A percentile compares a stretch with the other conserved stretches of the same genome.
These are phyloP conservation scores for Glycyrrhiza uralensis DNA, from an alignment of 306 rosid species.

Conservation along the genomic window DNA sequence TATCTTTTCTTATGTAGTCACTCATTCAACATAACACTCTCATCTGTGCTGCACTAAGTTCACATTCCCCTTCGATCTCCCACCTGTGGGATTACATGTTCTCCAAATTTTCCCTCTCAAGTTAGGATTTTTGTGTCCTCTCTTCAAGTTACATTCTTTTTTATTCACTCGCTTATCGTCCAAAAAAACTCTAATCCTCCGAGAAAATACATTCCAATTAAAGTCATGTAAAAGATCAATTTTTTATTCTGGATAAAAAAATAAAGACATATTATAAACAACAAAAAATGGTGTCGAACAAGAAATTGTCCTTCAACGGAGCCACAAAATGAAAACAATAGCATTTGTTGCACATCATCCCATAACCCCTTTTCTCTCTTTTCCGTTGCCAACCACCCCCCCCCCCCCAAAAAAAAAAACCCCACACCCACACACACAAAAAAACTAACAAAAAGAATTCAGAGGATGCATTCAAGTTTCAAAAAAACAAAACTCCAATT, in stretches of 20 bases:
- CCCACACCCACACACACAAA: not conserved
- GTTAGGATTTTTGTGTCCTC: not conserved
- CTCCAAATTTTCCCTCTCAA: not conserved
- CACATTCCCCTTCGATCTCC: too few relatives aligned
- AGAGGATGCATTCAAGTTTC: not conserved
- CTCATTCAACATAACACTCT: not conserved
- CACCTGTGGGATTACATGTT: too few relatives aligned
- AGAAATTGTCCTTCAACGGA: not conserved
- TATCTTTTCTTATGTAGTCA: not conserved
- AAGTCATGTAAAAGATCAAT: not conserved
- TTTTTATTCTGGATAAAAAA: not conserved
- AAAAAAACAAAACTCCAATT: not conserved
- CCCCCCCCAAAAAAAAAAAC: too few relatives aligned
- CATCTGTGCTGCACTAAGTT: not conserved
- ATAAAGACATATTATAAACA: not conserved
- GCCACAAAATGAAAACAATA: not conserved
- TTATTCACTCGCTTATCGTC: not conserved
- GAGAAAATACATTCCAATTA: not conserved
- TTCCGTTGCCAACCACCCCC: not conserved
- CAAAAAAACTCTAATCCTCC: not conserved
- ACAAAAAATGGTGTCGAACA: not conserved
- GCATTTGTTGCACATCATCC: not conserved
- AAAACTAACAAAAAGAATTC: not conserved
- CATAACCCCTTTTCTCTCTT: not conserved
- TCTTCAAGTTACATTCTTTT: not conserved